These are phyloP conservation scores for Fomitopsis betulina DNA, from an alignment of 1,284 basidiomycete species.

Conservation along the genomic window DNA sequence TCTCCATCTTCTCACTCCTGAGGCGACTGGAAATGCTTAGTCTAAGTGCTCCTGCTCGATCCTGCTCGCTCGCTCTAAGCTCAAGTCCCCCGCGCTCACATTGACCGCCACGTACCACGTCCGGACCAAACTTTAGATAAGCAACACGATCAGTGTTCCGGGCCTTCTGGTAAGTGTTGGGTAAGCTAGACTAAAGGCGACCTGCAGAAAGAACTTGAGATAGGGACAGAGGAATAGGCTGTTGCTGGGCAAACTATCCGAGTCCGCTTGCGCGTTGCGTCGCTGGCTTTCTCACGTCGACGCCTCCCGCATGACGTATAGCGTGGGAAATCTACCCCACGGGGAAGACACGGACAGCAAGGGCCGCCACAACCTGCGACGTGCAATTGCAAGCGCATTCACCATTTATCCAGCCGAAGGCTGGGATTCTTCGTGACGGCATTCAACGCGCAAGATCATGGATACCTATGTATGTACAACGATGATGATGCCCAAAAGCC, in stretches of 20 bases:
- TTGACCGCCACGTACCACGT: not conserved
- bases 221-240: not conserved
- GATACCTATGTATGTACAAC: not conserved
- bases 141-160: not conserved
- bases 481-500: not conserved
- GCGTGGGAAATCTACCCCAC: not conserved
- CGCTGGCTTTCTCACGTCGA: not conserved
- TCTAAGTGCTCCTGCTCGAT: not conserved
- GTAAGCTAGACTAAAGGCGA: not conserved
- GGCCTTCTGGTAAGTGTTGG: not conserved
- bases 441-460: too few relatives aligned
- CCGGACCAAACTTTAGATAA: not conserved
- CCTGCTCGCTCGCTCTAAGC: not conserved
- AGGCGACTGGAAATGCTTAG: not conserved
- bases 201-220: not conserved
- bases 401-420: too few relatives aligned
- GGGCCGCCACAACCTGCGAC: not conserved
- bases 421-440: too few relatives aligned
- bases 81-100: not conserved
- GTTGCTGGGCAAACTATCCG: not conserved
- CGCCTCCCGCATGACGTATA: not conserved
- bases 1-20: not conserved
- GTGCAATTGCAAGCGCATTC: not conserved
- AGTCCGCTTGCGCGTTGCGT: constrained; percentile 1
- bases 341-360: not conserved